Base-by-base conservation (phyloP, 2,329 filamentous ascomycete species). In the Apiospora kogelbergensis region DNA sequence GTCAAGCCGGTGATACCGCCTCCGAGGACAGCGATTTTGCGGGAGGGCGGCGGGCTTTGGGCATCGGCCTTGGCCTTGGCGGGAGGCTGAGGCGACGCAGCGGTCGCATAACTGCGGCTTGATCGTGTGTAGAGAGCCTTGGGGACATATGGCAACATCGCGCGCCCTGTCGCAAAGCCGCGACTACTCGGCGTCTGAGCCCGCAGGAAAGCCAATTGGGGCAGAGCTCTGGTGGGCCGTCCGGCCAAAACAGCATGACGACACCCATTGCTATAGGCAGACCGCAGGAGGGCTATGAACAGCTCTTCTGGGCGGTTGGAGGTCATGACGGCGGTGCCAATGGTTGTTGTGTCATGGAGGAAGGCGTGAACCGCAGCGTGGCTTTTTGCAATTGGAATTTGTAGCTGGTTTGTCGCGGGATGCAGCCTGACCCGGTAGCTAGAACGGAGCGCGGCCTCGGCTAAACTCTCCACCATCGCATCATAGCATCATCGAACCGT, bases 1-100 rank as follows among this genome's bases (percentile, higher is more conserved):
- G 91, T 88, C 64, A 97, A 86, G 66, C 94, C 94, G 1, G 93
- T 96, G 77, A 97, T 90, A 48, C 94, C 94, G 70, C 90, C 93
- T 67, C 94, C 94, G 40, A 97, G 80, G 66, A 97, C 85, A 30
- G 92, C 93, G 68, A 93, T 82, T 24, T 80, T 73, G 68, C 79
- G 74, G 11, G 75, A 60, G 20, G 53, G 26, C 26, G 53, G 53
- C 53, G 53, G 30, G 30, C 30, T 60, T 22, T 60, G 2, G 48
- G 30, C 48, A 20, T 30, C 13, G 24, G 48, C 15, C 0, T 30
- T 15, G 24, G 48, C 15, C 0, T 30, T 57, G 48, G 48, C 7
- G 26, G 17, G 24, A 17, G 24, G 48, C 20, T 57, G 24, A 20
- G 48, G 15, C 24, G 71, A 68, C 71, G 74, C 69, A 75, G 68